Conservation (phyloP, 2,329 filamentous ascomycete genomes). For the Thielaviopsis punctulata region DNA sequence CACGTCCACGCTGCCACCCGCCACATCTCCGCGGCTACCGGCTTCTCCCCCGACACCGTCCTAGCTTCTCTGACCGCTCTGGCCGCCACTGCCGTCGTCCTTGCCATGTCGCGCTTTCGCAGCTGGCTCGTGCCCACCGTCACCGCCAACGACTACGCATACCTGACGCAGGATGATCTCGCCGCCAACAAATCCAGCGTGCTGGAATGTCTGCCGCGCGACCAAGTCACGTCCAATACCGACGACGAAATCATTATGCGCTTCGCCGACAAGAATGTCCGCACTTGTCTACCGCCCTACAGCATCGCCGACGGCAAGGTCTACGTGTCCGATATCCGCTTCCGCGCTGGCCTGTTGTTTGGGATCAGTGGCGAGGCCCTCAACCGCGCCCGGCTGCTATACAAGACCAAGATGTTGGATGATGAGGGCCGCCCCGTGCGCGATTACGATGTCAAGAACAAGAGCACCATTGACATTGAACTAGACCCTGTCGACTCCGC, state of each 20-base stretch:
- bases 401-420: conserved; percentile 39
- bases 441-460: conserved; percentile 44
- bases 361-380: conserved; percentile 48
- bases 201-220: neutral
- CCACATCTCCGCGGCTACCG: conserved; percentile 34
- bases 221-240: neutral
- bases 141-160: conserved; percentile 61
- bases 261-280: conserved; percentile 1
- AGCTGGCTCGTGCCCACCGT: conserved; percentile 32
- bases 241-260: conserved; percentile 7
- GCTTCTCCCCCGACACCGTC: conserved; percentile 29
- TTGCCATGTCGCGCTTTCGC: conserved; percentile 34
- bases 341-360: conserved; percentile 50
- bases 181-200: conserved; percentile 19
- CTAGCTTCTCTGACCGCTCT: conserved; percentile 31
- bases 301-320: conserved; percentile 60
- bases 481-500: neutral
- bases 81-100: conserved; percentile 21
- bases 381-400: conserved; percentile 45
- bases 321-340: conserved; percentile 45
- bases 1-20: conserved; percentile 30
- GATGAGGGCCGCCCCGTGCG: conserved; percentile 29
- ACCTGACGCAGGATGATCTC: conserved; percentile 66
- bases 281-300: conserved; percentile 45
- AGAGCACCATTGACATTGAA: conserved; percentile 36